These are phyloP conservation scores for Jackrogersella minutella DNA, from an alignment of 495 filamentous ascomycete genomes.

Conservation along the genomic window DNA sequence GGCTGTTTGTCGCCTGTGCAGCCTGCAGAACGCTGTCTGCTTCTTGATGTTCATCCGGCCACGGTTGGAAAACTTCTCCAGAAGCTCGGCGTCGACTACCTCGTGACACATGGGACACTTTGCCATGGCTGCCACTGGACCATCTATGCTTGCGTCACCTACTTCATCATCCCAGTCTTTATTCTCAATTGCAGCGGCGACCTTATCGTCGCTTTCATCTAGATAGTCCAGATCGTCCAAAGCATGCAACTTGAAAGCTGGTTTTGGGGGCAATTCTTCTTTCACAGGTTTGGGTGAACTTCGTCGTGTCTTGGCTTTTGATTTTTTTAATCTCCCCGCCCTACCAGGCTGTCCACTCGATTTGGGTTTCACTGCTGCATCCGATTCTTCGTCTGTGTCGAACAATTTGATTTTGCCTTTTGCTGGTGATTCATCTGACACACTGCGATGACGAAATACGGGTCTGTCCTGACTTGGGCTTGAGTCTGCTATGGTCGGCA, in stretches of 20 bases:
- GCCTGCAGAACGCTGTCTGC: constrained; percentile 74
- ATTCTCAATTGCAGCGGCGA: constrained; percentile 18
- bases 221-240: constrained; percentile 35
- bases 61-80: constrained; percentile 56
- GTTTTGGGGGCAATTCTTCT: constrained; percentile 29
- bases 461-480: constrained; percentile 16
- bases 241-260: constrained; percentile 37
- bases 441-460: not conserved
- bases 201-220: constrained; percentile 31
- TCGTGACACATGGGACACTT: constrained; percentile 75
- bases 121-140: constrained; percentile 7
- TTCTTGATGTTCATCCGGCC: constrained; percentile 66
- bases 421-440: constrained; percentile 16
- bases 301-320: constrained; percentile 19
- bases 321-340: not conserved
- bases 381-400: constrained; percentile 4
- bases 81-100: constrained; percentile 61
- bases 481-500: constrained; percentile 1
- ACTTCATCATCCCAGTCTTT: constrained; percentile 30
- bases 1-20: constrained; percentile 69
- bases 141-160: constrained; percentile 17
- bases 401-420: constrained; percentile 7
- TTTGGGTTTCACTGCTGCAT: not conserved
- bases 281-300: not conserved
- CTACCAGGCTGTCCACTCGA: not conserved